Conservation (phyloP, 2,329 filamentous ascomycete genomes). For the Pseudogymnoascus sp. region DNA sequence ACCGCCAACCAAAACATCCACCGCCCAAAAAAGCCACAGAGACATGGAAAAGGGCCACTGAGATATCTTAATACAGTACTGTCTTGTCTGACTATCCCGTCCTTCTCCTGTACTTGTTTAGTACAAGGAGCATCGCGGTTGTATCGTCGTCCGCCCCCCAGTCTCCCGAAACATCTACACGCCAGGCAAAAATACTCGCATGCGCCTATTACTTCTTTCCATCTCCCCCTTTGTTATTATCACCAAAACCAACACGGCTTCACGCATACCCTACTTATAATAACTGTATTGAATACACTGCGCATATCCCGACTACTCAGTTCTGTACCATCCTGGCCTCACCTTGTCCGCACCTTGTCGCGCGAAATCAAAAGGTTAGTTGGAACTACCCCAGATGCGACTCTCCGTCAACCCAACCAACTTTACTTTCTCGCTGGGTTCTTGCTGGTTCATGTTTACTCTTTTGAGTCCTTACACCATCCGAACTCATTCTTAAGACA, state of each 20-base stretch:
- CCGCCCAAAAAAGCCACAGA: conserved; percentile 4
- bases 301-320: background rate
- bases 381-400: background rate
- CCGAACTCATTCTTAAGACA: background rate
- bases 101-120: background rate
- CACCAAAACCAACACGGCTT: conserved; percentile 1
- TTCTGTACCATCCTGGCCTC: background rate
- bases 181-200: conserved; percentile 5
- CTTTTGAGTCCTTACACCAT: background rate
- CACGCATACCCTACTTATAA: background rate
- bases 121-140: background rate
- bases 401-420: background rate
- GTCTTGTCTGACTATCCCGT: background rate
- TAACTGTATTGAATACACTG: background rate
- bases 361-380: conserved; percentile 3
- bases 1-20: background rate
- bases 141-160: background rate
- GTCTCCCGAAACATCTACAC: conserved; percentile 8
- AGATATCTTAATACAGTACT: background rate
- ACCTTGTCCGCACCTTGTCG: background rate
- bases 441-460: background rate
- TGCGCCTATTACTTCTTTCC: background rate
- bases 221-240: conserved; percentile 4
- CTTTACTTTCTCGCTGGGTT: background rate
- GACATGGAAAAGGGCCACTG: background rate